Percentiles rank a stretch among this genome's conserved stretches.
Evolutionary conservation across 257 asterid genomes (phyloP).

Genomic region (Echites panduratus): DNA sequence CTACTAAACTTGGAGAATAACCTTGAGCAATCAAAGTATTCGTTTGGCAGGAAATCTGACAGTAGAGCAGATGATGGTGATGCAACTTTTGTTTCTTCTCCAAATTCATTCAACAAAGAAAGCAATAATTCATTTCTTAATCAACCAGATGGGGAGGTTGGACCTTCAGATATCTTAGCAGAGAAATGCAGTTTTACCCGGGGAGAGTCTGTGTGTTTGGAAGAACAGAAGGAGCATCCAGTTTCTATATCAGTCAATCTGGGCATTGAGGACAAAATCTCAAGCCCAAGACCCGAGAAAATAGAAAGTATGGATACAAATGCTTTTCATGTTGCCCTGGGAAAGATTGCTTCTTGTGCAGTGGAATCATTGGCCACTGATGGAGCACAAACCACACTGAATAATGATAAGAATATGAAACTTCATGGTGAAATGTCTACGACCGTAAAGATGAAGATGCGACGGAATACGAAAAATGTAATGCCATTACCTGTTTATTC

Average conservation of each 20-base stretch:
- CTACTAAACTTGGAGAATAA: constrained; percentile 21
- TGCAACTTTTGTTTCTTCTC: constrained; percentile 11
- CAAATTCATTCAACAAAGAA: not conserved
- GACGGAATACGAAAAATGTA: not conserved
- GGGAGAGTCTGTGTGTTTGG: constrained; percentile 12
- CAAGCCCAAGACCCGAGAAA: constrained; percentile 6
- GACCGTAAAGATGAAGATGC: not conserved
- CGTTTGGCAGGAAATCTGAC: constrained; percentile 13
- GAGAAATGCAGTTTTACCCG: not conserved
- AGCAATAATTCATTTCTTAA: constrained; percentile 2
- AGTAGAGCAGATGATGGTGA: not conserved
- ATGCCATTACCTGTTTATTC: constrained; percentile 6
- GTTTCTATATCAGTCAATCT: not conserved
- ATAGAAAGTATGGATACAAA: constrained; percentile 4
- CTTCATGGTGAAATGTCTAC: constrained; percentile 7
- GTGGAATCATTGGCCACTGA: constrained; percentile 1
- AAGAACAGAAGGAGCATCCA: constrained; percentile 12
- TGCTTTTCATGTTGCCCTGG: constrained; percentile 9
- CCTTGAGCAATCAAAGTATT: constrained; percentile 8
- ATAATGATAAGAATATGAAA: constrained; percentile 13
- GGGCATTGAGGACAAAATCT: not conserved
- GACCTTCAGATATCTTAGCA: constrained; percentile 2
- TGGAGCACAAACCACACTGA: not conserved
- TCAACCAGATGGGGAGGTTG: constrained; percentile 11
- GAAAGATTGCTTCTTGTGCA: constrained; percentile 1